These are phyloP conservation scores for Lepidium sativum DNA, from an alignment of 345 rosid genomes.

Conservation along the genomic window DNA sequence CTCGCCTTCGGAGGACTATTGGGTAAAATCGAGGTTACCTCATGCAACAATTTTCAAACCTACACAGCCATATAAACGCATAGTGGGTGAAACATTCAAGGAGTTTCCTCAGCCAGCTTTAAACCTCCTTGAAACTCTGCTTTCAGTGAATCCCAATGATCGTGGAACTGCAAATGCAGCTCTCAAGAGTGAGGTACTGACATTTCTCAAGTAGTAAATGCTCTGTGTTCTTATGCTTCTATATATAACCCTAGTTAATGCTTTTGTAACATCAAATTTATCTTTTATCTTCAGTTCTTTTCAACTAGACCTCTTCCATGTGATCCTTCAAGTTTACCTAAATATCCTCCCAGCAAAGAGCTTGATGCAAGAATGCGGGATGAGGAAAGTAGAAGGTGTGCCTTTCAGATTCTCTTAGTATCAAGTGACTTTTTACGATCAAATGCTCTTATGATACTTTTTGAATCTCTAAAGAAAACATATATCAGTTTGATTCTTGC, in stretches of 20 bases:
- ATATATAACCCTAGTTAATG: not conserved
- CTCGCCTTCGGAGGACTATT: conserved; percentile 89
- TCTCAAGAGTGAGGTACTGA: conserved; percentile 69
- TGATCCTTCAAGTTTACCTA: conserved; percentile 90
- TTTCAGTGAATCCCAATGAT: conserved; percentile 81
- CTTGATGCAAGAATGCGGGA: conserved; percentile 85
- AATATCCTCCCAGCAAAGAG: too few relatives aligned
- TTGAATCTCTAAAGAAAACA: not conserved
- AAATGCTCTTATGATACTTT: not conserved
- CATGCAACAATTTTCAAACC: conserved; percentile 98
- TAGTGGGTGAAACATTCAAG: conserved; percentile 89
- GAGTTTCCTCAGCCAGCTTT: conserved; percentile 87
- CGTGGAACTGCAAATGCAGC: conserved; percentile 86
- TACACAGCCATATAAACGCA: conserved; percentile 83
- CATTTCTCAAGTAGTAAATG: conserved; percentile 1
- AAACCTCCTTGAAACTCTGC: conserved; percentile 77
- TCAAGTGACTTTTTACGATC: not conserved
- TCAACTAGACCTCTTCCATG: conserved; percentile 75
- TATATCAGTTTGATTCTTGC: not conserved
- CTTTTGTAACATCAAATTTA: not conserved
- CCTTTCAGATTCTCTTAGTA: not conserved
- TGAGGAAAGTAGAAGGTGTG: conserved; percentile 89
- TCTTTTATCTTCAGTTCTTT: conserved; percentile 56
- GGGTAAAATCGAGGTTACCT: conserved; percentile 93
- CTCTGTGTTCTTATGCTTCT: conserved; percentile 18